Conservation (phyloP, 331 rosid species). For the Ulmus americana region DNA sequence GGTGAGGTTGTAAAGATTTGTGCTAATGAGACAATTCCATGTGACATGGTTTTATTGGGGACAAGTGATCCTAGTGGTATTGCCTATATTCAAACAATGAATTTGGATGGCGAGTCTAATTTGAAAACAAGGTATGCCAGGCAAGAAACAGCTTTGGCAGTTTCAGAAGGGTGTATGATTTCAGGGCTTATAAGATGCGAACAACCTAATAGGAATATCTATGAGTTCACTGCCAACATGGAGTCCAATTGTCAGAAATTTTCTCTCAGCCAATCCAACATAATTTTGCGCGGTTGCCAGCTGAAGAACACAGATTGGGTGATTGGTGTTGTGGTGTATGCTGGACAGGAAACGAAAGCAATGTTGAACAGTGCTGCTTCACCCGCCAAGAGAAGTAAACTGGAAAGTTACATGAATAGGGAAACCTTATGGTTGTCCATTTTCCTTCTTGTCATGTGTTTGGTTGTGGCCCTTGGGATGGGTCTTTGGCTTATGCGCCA, state of each 20-base stretch:
- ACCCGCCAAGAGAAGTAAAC: conserved; percentile 91
- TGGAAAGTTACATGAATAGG: conserved; percentile 74
- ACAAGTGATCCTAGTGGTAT: conserved; percentile 93
- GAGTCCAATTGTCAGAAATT: conserved; percentile 65
- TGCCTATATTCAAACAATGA: conserved; percentile 85
- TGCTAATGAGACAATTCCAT: conserved; percentile 66
- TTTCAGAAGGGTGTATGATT: conserved; percentile 45
- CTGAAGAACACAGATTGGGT: conserved; percentile 84
- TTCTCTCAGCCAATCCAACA: conserved; percentile 86
- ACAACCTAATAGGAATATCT: conserved; percentile 87
- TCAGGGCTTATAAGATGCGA: conserved; percentile 72
- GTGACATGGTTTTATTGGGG: conserved; percentile 84
- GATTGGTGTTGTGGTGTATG: conserved; percentile 77
- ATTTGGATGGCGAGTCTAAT: conserved; percentile 93
- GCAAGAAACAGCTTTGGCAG: conserved; percentile 73
- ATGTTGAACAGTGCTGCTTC: conserved; percentile 91
- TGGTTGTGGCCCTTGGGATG: conserved; percentile 61
- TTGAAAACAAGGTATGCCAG: conserved; percentile 87
- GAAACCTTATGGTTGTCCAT: conserved; percentile 74
- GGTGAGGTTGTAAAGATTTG: conserved; percentile 68
- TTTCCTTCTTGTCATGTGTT: conserved; percentile 66
- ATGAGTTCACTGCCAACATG: conserved; percentile 76
- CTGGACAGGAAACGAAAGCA: conserved; percentile 81
- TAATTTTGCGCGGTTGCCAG: conserved; percentile 81
- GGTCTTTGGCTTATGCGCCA: conserved; percentile 67